Evolutionary conservation across 441 rosid species (phyloP).

Genomic region (Hura crepitans): DNA sequence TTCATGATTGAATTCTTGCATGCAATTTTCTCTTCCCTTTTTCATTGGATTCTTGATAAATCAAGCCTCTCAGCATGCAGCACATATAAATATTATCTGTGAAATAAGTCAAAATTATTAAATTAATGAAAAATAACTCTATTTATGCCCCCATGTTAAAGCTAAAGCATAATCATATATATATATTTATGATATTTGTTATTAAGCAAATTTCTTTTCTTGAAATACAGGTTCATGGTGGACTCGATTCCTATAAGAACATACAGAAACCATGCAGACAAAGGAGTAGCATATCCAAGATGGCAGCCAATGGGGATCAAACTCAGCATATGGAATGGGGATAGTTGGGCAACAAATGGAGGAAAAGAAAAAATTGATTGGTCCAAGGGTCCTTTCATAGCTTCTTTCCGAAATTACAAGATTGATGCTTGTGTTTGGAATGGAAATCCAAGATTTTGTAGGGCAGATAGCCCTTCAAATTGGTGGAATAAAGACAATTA

Average conservation of each 20-base stretch:
- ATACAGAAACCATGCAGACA: conserved; percentile 66
- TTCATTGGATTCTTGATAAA: too few relatives aligned
- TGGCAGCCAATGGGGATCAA: conserved; percentile 68
- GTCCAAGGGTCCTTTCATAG: conserved; percentile 67
- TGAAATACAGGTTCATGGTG: conserved; percentile 53
- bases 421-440: conserved; percentile 71
- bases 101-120: too few relatives aligned
- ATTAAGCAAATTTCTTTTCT: not conserved
- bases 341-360: conserved; percentile 80
- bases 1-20: too few relatives aligned
- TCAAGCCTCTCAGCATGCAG: too few relatives aligned
- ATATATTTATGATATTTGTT: too few relatives aligned
- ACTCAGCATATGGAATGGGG: conserved; percentile 75
- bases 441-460: conserved; percentile 54
- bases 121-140: too few relatives aligned
- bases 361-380: conserved; percentile 71
- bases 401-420: conserved; percentile 57
- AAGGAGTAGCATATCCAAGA: conserved; percentile 68
- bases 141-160: too few relatives aligned
- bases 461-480: conserved; percentile 41
- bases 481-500: conserved; percentile 66
- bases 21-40: too few relatives aligned
- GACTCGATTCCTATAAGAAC: conserved; percentile 68
- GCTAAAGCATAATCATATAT: not conserved
- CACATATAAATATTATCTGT: too few relatives aligned